Evolutionary conservation across 805 yeast genomes (phyloP).

Genomic region (Yarrowia sp.): DNA sequence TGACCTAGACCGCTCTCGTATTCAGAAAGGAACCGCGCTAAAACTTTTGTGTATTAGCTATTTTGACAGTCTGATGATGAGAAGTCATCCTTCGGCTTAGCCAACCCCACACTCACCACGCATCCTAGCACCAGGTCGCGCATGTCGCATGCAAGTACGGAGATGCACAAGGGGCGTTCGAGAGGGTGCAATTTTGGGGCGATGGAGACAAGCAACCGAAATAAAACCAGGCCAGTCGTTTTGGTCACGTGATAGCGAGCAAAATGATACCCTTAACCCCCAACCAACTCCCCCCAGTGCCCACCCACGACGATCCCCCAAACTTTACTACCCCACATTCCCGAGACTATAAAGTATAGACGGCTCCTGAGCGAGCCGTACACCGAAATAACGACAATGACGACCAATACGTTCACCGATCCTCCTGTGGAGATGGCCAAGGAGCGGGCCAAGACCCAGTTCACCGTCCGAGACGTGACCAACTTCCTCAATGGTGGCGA

Average conservation of each 20-base stretch:
- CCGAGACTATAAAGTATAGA: constrained; percentile 15
- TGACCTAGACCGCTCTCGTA: too few species aligned
- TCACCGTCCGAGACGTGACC: constrained; percentile 43
- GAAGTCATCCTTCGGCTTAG: neutral
- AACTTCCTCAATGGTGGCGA: constrained; percentile 46
- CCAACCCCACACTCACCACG: constrained; percentile 6
- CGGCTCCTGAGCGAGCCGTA: constrained; percentile 1
- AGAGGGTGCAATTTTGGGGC: too few species aligned
- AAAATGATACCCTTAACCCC: neutral
- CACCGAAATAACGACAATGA: neutral
- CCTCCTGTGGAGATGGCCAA: constrained; percentile 40
- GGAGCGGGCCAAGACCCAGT: constrained; percentile 43
- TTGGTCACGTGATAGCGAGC: too few species aligned
- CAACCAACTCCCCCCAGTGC: neutral
- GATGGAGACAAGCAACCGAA: too few species aligned
- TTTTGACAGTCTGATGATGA: constrained; percentile 11
- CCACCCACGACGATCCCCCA: neutral
- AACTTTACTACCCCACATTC: constrained; percentile 10
- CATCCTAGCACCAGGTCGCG: neutral
- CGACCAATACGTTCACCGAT: constrained; percentile 36
- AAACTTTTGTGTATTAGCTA: neutral
- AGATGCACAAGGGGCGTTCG: neutral
- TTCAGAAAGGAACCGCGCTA: too few species aligned
- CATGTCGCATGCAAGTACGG: constrained; percentile 5
- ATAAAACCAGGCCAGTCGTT: too few species aligned